Percentiles rank a stretch among this genome's conserved stretches.
These are phyloP conservation scores for Penicillium samsonianum DNA, from an alignment of 495 filamentous ascomycete species.

Conservation along the genomic window DNA sequence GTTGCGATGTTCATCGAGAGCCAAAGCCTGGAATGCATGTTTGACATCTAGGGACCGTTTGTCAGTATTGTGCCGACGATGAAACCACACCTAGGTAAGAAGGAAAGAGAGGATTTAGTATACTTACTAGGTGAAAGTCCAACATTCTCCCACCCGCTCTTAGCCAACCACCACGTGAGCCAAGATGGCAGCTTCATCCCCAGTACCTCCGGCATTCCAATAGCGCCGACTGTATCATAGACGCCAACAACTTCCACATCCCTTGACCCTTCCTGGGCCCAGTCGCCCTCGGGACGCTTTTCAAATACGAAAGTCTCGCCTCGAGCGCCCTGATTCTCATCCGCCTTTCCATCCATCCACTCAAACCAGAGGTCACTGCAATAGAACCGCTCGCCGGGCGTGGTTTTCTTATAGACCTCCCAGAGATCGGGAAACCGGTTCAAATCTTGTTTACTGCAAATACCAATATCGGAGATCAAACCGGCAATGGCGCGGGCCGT, in stretches of 20 bases:
- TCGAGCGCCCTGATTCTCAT: conserved; percentile 26
- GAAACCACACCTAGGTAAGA: not conserved
- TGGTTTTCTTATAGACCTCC: conserved; percentile 47
- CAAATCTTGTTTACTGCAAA: conserved; percentile 43
- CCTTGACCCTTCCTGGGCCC: conserved; percentile 21
- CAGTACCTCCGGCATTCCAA: conserved; percentile 28
- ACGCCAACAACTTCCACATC: conserved; percentile 56
- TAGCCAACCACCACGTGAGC: not conserved
- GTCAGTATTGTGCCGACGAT: not conserved
- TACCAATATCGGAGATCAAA: conserved; percentile 53
- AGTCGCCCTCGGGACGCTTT: conserved; percentile 14
- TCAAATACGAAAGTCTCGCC: conserved; percentile 15
- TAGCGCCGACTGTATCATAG: conserved; percentile 59
- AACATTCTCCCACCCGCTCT: not conserved
- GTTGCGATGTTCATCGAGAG: conserved; percentile 56
- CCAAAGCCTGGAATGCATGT: conserved; percentile 61
- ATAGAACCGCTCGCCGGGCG: conserved; percentile 24
- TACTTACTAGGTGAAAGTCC: conserved; percentile 20
- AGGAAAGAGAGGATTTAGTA: not conserved
- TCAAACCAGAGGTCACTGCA: conserved; percentile 13
- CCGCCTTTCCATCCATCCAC: conserved; percentile 22
- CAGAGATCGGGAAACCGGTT: conserved; percentile 49
- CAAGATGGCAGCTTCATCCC: conserved; percentile 21
- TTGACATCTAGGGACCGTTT: conserved; percentile 43
- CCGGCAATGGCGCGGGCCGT: conserved; percentile 59